Evolutionary conservation across 2,329 filamentous ascomycete species (phyloP).

Genomic region (Rachicladosporium sp.): DNA sequence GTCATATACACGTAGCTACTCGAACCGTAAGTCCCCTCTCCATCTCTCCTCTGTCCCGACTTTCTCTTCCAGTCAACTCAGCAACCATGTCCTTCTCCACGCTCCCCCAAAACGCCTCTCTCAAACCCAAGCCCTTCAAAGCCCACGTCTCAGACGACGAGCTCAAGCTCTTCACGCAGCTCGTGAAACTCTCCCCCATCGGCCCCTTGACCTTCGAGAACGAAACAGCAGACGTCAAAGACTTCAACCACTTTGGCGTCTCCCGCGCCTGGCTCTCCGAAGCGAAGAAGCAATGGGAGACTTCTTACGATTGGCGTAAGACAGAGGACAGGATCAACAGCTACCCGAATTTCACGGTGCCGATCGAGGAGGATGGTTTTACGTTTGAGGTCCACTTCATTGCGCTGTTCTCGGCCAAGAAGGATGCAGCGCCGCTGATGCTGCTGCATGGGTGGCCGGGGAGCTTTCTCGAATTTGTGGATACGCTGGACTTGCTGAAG

Average conservation of each 20-base stretch:
- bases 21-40: too few relatives aligned
- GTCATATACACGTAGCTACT: too few relatives aligned
- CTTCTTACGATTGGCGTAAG: constrained; percentile 36
- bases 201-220: constrained; percentile 40
- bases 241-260: constrained; percentile 29
- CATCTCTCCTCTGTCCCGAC: too few relatives aligned
- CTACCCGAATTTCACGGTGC: constrained; percentile 38
- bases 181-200: constrained; percentile 36
- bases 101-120: constrained; percentile 24
- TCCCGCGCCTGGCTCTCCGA: constrained; percentile 34
- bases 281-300: constrained; percentile 30
- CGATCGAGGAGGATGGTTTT: constrained; percentile 28
- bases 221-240: constrained; percentile 25
- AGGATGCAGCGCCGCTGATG: constrained; percentile 38
- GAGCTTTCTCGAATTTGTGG: constrained; percentile 43
- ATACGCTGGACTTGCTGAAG: constrained; percentile 35
- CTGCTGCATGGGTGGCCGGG: constrained; percentile 47
- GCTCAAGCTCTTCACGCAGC: constrained; percentile 32
- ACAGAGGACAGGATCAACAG: constrained; percentile 34
- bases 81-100: constrained; percentile 13
- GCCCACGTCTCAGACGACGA: constrained; percentile 30
- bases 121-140: constrained; percentile 30
- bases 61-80: too few relatives aligned
- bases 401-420: constrained; percentile 40
- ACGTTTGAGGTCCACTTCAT: constrained; percentile 39